Evolutionary conservation across 805 yeast genomes (phyloP), one percentile per base, ranked within the genome.

Genomic region (Yarrowia sp.): DNA sequence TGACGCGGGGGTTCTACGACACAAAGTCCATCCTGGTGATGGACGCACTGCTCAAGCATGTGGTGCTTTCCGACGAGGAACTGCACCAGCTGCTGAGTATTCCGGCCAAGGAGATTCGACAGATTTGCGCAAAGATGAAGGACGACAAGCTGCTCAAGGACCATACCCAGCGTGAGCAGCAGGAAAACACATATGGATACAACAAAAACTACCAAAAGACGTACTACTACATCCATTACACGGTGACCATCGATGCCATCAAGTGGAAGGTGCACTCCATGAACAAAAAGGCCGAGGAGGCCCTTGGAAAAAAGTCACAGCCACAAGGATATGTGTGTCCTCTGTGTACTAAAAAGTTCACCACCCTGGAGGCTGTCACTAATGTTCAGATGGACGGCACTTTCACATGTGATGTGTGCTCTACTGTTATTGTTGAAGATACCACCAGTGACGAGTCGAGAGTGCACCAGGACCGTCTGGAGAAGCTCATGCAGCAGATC

Each of bases 301-400:
- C 92, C 71, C 83, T 93, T 77, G 86, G 90, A 61, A 89, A 86
- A 42, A 89, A 88, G 71, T 86, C 91, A 31, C 92, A 91, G 69
- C 96, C 98, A 1, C 96, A 95, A 72, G 99, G 98, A 2, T 95
- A 89, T 73, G 82, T 90, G 66, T 95, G 99, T 74, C 92, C 96
- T 8, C 79, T 87, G 28, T 95, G 99, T 77, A 84, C 85, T 61
- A 83, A 89, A 17, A 88, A 89, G 74, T 92, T 87, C 71, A 83
- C 92, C 7, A 90, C 95, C 69, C 74, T 95, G 68, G 98, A 95
- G 74, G 97, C 96, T 2, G 85, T 93, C 17, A 84, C 96, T 14
- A 75, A 91, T 66, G 77, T 90, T 67, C 88, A 91, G 69, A 91
- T 87, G 65, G 97, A 90, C 71, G 84, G 84, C 70, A 88, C 86